Conservation (phyloP, 768 basidiomycete species). For the Leccinum rimulosum region DNA sequence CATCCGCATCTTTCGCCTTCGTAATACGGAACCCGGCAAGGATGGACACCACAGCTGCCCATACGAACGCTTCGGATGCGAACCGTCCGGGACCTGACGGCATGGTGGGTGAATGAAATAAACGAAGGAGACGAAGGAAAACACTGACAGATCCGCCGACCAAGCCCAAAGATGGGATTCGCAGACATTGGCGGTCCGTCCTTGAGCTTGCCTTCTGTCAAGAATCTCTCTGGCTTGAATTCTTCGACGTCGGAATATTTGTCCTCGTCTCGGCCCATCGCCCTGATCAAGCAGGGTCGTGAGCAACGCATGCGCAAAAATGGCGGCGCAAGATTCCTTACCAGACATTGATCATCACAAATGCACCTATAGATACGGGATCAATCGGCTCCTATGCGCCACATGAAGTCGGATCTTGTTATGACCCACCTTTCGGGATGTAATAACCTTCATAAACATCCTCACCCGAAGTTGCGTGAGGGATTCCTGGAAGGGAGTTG, state of each 20-base stretch:
- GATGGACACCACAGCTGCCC: slow-evolving; percentile 22
- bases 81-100: slow-evolving; percentile 22
- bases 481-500: slow-evolving; percentile 16
- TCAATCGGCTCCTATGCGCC: slow-evolving; percentile 1
- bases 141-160: slow-evolving; percentile 23
- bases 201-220: slow-evolving; percentile 16
- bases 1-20: slow-evolving; percentile 22
- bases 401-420: neutral
- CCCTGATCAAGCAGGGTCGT: slow-evolving; percentile 11
- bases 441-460: slow-evolving; percentile 33
- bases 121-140: too few relatives aligned
- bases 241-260: slow-evolving; percentile 18
- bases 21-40: slow-evolving; percentile 22
- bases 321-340: slow-evolving; percentile 6
- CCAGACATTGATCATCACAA: slow-evolving; percentile 37
- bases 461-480: slow-evolving; percentile 23
- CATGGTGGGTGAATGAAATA: neutral
- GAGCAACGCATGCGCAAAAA: neutral
- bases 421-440: slow-evolving; percentile 39
- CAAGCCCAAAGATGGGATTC: slow-evolving; percentile 26
- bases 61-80: slow-evolving; percentile 21
- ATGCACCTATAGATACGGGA: slow-evolving; percentile 16
- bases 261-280: slow-evolving; percentile 22
- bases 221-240: slow-evolving; percentile 28
- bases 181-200: slow-evolving; percentile 7